These are phyloP conservation scores for Dictyophora rubrovolvata DNA, from an alignment of 768 basidiomycete species.

Conservation along the genomic window DNA sequence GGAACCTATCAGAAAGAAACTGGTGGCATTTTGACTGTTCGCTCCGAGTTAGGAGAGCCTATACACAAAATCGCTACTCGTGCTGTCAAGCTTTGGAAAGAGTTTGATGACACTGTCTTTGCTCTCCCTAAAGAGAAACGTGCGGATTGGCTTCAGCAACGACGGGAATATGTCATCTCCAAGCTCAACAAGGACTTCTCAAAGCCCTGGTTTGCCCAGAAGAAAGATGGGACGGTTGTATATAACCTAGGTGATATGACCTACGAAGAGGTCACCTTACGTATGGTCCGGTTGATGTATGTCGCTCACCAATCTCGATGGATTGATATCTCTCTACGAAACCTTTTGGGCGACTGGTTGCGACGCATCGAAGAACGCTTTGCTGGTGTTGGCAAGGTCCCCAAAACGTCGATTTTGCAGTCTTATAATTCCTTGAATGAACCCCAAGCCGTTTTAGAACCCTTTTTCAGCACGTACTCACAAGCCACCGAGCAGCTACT, in stretches of 20 bases:
- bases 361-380: constrained; percentile 93
- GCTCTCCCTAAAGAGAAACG: constrained; percentile 95
- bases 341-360: constrained; percentile 94
- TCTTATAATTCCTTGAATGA: constrained; percentile 80
- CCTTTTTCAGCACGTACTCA: constrained; percentile 81
- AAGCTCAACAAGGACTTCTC: constrained; percentile 93
- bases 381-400: constrained; percentile 70
- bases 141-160: constrained; percentile 74
- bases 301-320: constrained; percentile 85
- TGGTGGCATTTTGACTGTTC: constrained; percentile 92
- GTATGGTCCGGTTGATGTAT: constrained; percentile 92
- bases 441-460: constrained; percentile 63
- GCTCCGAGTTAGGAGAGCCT: constrained; percentile 95
- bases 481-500: constrained; percentile 77
- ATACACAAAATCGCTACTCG: constrained; percentile 99
- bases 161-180: constrained; percentile 77
- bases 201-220: constrained; percentile 96
- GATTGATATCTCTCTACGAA: constrained; percentile 86
- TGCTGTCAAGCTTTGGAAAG: constrained; percentile 96
- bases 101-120: constrained; percentile 96
- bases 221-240: constrained; percentile 80
- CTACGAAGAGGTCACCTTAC: constrained; percentile 88
- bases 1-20: constrained; percentile 90
- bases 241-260: constrained; percentile 94
- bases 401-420: constrained; percentile 75